Percentiles rank a stretch among this genome's conserved stretches.
Conservation (phyloP, 371 early-diverging fungal species). For the Apophysomyces trapeziformis region DNA sequence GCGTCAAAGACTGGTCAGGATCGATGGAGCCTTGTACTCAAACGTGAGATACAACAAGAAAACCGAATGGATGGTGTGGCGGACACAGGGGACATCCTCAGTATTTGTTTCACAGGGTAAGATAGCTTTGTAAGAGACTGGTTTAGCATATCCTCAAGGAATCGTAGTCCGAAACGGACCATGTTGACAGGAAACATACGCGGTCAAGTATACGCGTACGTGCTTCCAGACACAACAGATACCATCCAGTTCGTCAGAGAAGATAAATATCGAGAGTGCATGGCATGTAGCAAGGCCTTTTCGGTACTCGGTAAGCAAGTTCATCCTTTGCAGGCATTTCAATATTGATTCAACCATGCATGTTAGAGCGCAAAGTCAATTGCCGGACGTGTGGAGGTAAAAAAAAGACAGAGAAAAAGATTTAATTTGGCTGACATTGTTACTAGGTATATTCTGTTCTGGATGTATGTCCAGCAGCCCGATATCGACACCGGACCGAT, state of each 20-base stretch:
- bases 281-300: slow-evolving; percentile 58
- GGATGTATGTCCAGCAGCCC: slow-evolving; percentile 29
- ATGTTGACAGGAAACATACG: slow-evolving; percentile 65
- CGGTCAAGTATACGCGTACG: slow-evolving; percentile 67
- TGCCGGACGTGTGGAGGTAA: slow-evolving; percentile 55
- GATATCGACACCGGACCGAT: slow-evolving; percentile 34
- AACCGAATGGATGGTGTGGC: slow-evolving; percentile 22
- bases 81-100: slow-evolving; percentile 44
- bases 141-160: background rate
- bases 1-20: slow-evolving; percentile 32
- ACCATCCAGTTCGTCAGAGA: slow-evolving; percentile 67
- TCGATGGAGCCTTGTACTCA: slow-evolving; percentile 39
- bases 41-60: slow-evolving; percentile 32
- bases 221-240: slow-evolving; percentile 71
- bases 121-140: background rate
- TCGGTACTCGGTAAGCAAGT: slow-evolving; percentile 59
- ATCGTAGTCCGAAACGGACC: slow-evolving; percentile 48
- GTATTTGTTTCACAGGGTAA: slow-evolving; percentile 57
- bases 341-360: background rate
- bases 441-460: slow-evolving; percentile 37
- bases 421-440: background rate
- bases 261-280: slow-evolving; percentile 62
- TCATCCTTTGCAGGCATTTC: background rate
- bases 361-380: slow-evolving; percentile 42
- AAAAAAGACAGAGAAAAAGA: background rate